Evolutionary conservation across 2,329 filamentous ascomycete genomes (phyloP), one percentile per base, ranked within the genome.

Genomic region (Aspergillus alliaceus): DNA sequence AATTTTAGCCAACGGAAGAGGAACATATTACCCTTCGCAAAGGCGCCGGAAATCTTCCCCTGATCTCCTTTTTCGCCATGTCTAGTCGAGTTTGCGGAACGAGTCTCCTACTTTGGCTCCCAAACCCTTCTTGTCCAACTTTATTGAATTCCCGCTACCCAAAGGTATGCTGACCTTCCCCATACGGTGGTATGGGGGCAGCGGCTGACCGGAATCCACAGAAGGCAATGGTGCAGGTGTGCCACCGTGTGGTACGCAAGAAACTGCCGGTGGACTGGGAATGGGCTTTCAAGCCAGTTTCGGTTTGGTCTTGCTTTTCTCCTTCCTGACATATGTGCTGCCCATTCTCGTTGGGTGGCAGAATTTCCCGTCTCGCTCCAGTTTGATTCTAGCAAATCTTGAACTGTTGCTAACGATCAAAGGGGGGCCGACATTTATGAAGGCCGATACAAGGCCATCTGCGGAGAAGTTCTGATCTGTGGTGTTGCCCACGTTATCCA

Each of bases 51-150:
- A 72, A 64, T 2, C 75, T 87, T 2, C 83, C 84, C 1, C 56
- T 72, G 12, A 74, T 82, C 3, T 79, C 82, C n/a, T 87, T 84
- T 63, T 65, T 82, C 3, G n/a, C 79, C 87, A 29, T 86, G 84
- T 59, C 62, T 82, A 6, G 83, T 86, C 39, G 85, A 87, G 61
- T 83, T 86, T 58, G 82, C 82, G 54, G 85, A 87, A 66, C 76
- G 85, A 54, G 84, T 84, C 2, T 86, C 83, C 0, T 87, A 83
- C 75, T 86, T 85, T 65, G 84, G 84, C 59, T 76, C 80, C 6
- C 77, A 81, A 59, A 80, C 79, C 0, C n/a, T 72, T 83, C 7
- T 85, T 86, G 68, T 78, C 77, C 60, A 89, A 89, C 68, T 89
- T 82, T 64, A 81, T 89, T 65, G 83, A 88, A 63, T 82, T 82